Base-by-base conservation (phyloP, 1,139 yeast species). In the Hansenula lynferdii region DNA sequence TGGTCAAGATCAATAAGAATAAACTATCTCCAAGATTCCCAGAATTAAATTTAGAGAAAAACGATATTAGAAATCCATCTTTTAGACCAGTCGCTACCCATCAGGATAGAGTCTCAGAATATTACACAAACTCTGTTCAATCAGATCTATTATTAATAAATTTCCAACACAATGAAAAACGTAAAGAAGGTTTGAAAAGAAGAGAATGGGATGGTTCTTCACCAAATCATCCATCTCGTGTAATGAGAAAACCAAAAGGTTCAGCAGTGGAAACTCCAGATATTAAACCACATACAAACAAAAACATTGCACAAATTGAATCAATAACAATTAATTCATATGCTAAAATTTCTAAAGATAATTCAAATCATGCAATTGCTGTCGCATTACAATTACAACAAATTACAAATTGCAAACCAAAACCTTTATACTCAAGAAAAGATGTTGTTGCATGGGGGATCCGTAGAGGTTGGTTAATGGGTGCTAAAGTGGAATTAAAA, bases 171-270 rank as follows among this genome's bases (percentile, higher is more conserved):
- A 80, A 70, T 27, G 68, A 67, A 37, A 56, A 61, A 32, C 53
- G 53, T 16, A 55, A 72, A n/a, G 60, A 56, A 29, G 97, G 97
- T 42, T 71, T 76, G 47, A 86, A 85, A 65, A 72, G 72, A 51
- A 76, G 96, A 64, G 70, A 75, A 41, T 90, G 98, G 96, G 94
- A 87, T 45, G 85, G 85, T 35, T 71, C 85, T 23, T 82, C 96
- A 27, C 96, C 97, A 34, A 92, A 85, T 64, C 95, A 90, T 58
- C 61, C 89, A 42, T 87, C 86, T 63, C 84, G 97, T 71, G 77
- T 83, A 27, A 58, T 65, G 18, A 65, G 63, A 49, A 84, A 80
- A 52, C 90, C 92, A 35, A 65, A 60, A 44, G 89, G 90, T 8
- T 71, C 77, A 29, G 69, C 71, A 15, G 77, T 80, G 37, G 80